Conservation (phyloP, 179 eudicot genomes). For the Spergularia azorica region DNA sequence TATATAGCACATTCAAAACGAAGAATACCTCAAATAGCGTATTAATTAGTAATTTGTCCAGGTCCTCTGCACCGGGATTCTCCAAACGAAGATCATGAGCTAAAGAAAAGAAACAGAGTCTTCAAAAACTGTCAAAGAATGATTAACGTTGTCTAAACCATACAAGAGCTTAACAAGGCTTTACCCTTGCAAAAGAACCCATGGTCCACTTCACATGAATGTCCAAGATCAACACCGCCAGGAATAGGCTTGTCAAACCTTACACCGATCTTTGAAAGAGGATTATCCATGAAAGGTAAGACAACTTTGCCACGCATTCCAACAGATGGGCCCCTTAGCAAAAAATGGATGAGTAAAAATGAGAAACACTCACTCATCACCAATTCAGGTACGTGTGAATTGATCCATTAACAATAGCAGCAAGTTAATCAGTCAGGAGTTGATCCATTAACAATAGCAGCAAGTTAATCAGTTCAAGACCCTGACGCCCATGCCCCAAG, state of each 20-base stretch:
- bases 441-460: background rate
- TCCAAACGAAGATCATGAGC: slow-evolving; percentile 79
- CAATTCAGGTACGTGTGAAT: background rate
- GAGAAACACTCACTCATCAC: background rate
- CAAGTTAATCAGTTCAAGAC: no score
- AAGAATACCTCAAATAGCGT: slow-evolving; percentile 74
- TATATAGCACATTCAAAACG: slow-evolving; percentile 1
- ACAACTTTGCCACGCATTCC: slow-evolving; percentile 88
- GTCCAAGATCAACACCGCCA: slow-evolving; percentile 89
- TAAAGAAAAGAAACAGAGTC: slow-evolving; percentile 32
- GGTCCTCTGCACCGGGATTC: slow-evolving; percentile 70
- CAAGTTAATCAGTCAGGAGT: background rate
- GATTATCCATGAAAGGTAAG: slow-evolving; percentile 83
- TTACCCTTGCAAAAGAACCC: slow-evolving; percentile 96
- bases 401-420: background rate
- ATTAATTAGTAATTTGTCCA: slow-evolving; percentile 66
- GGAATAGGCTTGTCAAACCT: slow-evolving; percentile 78
- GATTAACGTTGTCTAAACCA: slow-evolving; percentile 11
- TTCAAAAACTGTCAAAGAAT: slow-evolving; percentile 22
- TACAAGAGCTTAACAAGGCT: slow-evolving; percentile 5
- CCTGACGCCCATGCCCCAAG: no score
- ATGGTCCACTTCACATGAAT: slow-evolving; percentile 67
- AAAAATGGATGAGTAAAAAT: slow-evolving; percentile 9
- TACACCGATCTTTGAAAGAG: slow-evolving; percentile 83
- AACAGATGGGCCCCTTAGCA: slow-evolving; percentile 70